phyloP scores from a whole-genome alignment of 768 basidiomycete genomes.

The Cytidiella melzeri region DNA sequence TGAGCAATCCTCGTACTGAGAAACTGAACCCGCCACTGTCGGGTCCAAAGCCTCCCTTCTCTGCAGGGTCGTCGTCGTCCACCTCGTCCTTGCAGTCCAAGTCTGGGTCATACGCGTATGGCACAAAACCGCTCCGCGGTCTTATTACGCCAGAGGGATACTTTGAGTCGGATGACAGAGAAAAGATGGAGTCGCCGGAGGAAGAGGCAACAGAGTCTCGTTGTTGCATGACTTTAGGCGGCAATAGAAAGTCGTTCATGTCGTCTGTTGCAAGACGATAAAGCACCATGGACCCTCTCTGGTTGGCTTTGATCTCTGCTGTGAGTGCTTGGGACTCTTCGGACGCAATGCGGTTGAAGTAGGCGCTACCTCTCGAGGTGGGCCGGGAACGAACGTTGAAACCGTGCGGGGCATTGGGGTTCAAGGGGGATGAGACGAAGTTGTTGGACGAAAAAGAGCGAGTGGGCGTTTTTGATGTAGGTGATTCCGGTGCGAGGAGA shows the following conservation, averaged over 20 bases:
- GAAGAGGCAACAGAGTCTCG: constrained; percentile 45
- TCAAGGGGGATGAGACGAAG: constrained; percentile 49
- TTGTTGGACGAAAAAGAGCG: constrained; percentile 25
- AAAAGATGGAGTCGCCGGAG: constrained; percentile 44
- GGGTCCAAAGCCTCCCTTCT: constrained; percentile 45
- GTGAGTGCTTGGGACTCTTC: constrained; percentile 39
- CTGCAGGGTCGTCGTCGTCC: constrained; percentile 68
- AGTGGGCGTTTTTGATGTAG: constrained; percentile 11
- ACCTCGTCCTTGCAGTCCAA: constrained; percentile 45
- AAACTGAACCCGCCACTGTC: constrained; percentile 24
- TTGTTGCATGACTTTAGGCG: constrained; percentile 19
- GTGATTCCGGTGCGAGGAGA: constrained; percentile 21
- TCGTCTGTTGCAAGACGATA: constrained; percentile 50
- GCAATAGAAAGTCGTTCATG: constrained; percentile 31
- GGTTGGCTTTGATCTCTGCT: constrained; percentile 22
- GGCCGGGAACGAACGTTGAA: constrained; percentile 31
- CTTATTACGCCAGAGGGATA: constrained; percentile 43
- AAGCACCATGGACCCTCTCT: constrained; percentile 58
- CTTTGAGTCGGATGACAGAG: constrained; percentile 52
- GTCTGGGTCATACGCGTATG: constrained; percentile 68
- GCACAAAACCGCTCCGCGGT: constrained; percentile 38
- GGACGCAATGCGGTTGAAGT: constrained; percentile 38
- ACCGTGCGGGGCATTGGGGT: constrained; percentile 32
- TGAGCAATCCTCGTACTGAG: constrained; percentile 50
- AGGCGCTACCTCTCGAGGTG: constrained; percentile 33